Evolutionary conservation across 768 basidiomycete species (phyloP).

Genomic region (Gyrodon lividus): DNA sequence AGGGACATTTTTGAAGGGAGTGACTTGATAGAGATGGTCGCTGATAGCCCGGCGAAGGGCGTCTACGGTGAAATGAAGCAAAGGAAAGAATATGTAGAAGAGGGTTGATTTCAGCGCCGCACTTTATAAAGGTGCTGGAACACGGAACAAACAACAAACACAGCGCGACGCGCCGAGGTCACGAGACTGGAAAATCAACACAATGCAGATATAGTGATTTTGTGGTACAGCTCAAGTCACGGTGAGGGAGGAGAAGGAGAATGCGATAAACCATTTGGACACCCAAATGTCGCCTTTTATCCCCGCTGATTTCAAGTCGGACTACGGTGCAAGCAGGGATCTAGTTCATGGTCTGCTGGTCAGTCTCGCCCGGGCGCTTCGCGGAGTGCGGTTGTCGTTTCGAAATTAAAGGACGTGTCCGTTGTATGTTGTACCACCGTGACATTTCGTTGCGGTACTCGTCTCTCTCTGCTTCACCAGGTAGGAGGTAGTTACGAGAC

Average conservation of each 20-base stretch:
- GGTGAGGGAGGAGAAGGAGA: not conserved
- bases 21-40: conserved; percentile 33
- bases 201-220: too few relatives aligned
- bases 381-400: not conserved
- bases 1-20: conserved; percentile 37
- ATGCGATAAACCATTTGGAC: not conserved
- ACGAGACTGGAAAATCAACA: conserved; percentile 28
- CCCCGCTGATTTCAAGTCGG: not conserved
- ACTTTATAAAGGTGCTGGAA: conserved; percentile 10
- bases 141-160: conserved; percentile 11
- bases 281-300: not conserved
- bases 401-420: not conserved
- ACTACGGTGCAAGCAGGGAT: too few relatives aligned
- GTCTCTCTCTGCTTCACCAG: not conserved
- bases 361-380: not conserved
- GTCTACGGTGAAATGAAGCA: conserved; percentile 20
- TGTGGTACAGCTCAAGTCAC: too few relatives aligned
- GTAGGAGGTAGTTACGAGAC: not conserved
- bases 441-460: not conserved
- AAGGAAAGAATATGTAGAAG: conserved; percentile 3
- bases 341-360: not conserved
- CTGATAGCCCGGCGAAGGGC: conserved; percentile 5
- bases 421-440: not conserved
- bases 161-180: conserved; percentile 26
- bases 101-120: not conserved